Percentiles rank a stretch among this genome's conserved stretches.
Conservation (phyloP, 1,284 basidiomycete species). For the Rhodotorula sp. region DNA sequence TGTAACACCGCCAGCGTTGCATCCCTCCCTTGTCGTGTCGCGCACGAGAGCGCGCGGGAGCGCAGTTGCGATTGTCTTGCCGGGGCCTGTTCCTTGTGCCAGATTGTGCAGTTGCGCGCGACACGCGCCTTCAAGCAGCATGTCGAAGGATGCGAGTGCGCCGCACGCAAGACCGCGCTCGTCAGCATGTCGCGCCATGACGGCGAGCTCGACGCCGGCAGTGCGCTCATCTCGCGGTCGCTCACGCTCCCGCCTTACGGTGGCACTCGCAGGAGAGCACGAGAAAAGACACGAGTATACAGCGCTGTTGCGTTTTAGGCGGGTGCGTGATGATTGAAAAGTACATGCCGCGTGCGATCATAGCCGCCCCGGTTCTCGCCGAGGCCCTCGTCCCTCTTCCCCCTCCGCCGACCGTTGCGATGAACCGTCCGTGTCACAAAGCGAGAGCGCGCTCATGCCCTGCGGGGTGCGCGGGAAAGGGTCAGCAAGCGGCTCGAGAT, state of each 20-base stretch:
- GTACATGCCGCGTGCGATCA: background rate
- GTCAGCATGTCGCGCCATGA: too few species aligned
- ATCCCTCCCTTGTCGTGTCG: background rate
- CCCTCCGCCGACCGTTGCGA: background rate
- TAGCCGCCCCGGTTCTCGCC: background rate
- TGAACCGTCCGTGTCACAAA: background rate
- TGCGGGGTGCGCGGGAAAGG: background rate
- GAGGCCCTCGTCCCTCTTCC: background rate
- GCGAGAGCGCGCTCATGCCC: slow-evolving; percentile 3
- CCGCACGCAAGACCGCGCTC: too few species aligned
- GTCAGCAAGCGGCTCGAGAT: too few species aligned
- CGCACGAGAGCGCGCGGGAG: too few species aligned
- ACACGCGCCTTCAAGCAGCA: too few species aligned
- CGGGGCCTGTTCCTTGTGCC: too few species aligned
- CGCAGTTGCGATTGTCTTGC: too few species aligned
- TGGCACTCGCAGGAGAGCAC: background rate
- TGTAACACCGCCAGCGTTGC: background rate
- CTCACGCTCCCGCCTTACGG: too few species aligned
- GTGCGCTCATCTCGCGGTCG: too few species aligned
- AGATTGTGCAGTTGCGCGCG: too few species aligned
- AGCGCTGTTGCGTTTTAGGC: background rate
- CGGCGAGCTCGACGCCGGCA: too few species aligned
- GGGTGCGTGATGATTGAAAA: background rate
- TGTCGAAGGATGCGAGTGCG: too few species aligned
- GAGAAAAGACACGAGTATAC: background rate